These are phyloP conservation scores for Mycena filopes DNA, from an alignment of 768 basidiomycete species.

Conservation along the genomic window DNA sequence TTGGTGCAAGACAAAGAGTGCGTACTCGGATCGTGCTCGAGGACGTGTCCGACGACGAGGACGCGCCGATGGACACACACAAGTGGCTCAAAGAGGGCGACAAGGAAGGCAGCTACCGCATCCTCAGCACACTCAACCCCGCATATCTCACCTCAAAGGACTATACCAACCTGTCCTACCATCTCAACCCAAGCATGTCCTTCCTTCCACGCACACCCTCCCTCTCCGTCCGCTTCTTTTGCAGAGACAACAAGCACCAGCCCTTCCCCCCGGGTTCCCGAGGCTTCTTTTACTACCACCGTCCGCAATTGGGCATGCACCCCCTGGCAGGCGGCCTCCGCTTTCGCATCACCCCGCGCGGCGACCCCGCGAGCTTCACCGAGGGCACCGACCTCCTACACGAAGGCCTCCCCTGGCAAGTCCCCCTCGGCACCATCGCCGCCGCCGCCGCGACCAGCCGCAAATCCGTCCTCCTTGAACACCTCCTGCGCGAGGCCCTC, in stretches of 20 bases:
- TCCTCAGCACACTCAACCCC: conserved; percentile 12
- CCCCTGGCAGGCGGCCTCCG: conserved; percentile 19
- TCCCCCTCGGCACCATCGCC: conserved; percentile 13
- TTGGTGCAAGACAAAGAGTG: not conserved
- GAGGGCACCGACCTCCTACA: conserved; percentile 19
- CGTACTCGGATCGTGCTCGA: conserved; percentile 16
- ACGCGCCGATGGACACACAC: not conserved
- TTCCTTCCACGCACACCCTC: conserved; percentile 1
- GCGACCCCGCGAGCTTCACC: conserved; percentile 8
- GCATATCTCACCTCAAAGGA: conserved; percentile 7
- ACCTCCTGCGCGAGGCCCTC: conserved; percentile 19
- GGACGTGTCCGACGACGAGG: not conserved
- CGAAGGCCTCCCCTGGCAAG: conserved; percentile 21
- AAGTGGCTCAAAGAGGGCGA: conserved; percentile 9
- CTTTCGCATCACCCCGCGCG: conserved; percentile 17
- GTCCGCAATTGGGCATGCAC: not conserved
- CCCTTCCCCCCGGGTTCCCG: conserved; percentile 16
- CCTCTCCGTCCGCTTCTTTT: conserved; percentile 6
- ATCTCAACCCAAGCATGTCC: not conserved
- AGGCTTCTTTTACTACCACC: conserved; percentile 22
- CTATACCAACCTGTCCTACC: not conserved
- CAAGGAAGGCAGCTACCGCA: not conserved
- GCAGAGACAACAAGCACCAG: not conserved
- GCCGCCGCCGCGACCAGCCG: conserved; percentile 6
- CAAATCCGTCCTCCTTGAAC: conserved; percentile 10